These are phyloP conservation scores for Benincasa hispida DNA, from an alignment of 306 rosid genomes.

Conservation along the genomic window DNA sequence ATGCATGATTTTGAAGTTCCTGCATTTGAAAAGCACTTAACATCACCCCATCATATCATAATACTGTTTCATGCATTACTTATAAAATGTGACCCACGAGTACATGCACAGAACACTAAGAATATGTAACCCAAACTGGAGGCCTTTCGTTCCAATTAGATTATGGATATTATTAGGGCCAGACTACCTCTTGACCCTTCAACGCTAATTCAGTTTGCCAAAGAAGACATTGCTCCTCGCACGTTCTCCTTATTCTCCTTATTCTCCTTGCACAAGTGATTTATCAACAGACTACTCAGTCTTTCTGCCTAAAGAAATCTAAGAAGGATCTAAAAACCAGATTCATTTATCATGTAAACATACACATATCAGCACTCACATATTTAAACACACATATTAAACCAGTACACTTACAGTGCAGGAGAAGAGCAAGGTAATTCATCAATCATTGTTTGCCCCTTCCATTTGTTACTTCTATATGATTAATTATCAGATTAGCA, in stretches of 20 bases:
- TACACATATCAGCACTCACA: neutral
- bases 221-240: neutral
- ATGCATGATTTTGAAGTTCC: neutral
- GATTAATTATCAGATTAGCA: neutral
- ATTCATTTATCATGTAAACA: neutral
- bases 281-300: neutral
- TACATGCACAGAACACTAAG: too few species aligned
- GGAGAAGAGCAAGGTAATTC: neutral
- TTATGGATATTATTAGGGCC: neutral
- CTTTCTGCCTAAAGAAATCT: neutral
- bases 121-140: neutral
- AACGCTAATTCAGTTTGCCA: neutral
- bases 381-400: neutral
- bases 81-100: too few species aligned
- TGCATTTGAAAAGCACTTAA: neutral
- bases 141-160: neutral
- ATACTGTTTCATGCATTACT: neutral
- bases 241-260: neutral
- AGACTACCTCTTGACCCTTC: neutral
- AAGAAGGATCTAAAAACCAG: neutral
- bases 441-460: neutral
- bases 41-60: neutral
- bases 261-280: neutral
- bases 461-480: neutral
- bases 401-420: neutral